Evolutionary conservation across 31 red algal genomes (phyloP).

Genomic region (Endocladia muricata): DNA sequence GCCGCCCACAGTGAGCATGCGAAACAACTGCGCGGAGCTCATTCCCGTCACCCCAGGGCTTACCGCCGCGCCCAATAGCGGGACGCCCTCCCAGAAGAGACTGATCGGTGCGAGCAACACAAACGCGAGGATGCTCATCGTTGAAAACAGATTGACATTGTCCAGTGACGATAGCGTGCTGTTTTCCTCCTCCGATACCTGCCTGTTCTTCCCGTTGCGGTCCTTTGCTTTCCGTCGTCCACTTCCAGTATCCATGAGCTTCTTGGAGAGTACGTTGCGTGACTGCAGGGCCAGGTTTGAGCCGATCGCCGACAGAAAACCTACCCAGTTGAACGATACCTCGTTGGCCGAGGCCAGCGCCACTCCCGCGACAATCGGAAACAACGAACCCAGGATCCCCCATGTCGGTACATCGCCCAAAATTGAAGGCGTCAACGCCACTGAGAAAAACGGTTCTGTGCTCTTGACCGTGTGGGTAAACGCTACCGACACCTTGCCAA

Average conservation of each 20-base stretch:
- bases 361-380: conserved; percentile 91
- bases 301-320: conserved; percentile 82
- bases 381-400: conserved; percentile 68
- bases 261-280: conserved; percentile 83
- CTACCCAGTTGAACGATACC: conserved; percentile 84
- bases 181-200: conserved; percentile 37
- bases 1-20: conserved; percentile 70
- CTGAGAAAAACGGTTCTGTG: conserved; percentile 90
- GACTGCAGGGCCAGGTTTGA: conserved; percentile 78
- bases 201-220: not conserved
- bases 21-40: conserved; percentile 13
- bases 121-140: conserved; percentile 82
- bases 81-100: conserved; percentile 63
- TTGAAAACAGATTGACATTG: conserved; percentile 90
- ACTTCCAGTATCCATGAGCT: conserved; percentile 43
- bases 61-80: conserved; percentile 27
- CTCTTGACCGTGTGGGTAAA: conserved; percentile 96
- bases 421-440: conserved; percentile 74
- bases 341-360: conserved; percentile 77
- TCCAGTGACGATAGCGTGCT: conserved; percentile 52
- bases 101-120: conserved; percentile 71
- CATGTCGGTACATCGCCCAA: conserved; percentile 68
- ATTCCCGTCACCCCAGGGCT: conserved; percentile 24
- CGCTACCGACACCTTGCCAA: conserved; percentile 81
- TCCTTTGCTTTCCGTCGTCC: not conserved